Evolutionary conservation across 305 asterid genomes (phyloP), one percentile per base, ranked within the genome.

Genomic region (Withania somnifera): DNA sequence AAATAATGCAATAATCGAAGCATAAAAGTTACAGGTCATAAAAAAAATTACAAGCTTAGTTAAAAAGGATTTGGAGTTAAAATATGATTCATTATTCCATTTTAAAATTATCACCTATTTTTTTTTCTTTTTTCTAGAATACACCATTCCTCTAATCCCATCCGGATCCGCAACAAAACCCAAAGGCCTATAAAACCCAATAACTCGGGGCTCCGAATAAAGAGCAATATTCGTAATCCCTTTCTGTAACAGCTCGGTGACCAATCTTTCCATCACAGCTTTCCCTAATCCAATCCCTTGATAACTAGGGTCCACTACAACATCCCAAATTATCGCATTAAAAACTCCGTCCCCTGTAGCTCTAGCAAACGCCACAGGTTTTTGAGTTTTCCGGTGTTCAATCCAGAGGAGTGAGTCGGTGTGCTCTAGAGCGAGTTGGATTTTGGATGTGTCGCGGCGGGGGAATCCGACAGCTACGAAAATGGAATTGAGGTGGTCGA

Each of bases 311-410:
- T 95, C 98, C 84, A 95, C 99, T 34, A 93, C 98, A 77, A 95
- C 99, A 28, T 95, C 99, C 99, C 99, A 95, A 40, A 95, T 92
- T 2, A 95, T 95, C 7, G 97, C 90, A 83, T 95, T 93, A 71
- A 95, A 94, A 61, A 94, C 98, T 0, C 99, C 97, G 83, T 95
- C 98, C 3, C 97, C 99, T 3, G 99, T 95, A 32, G 97, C 99
- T 73, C 99, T 87, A 3, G 99, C 99, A 78, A 95, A 95, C 85
- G 99, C 99, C 87, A 95, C 98, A 7, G 94, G 97, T 85, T 86
- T 81, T n/a, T 84, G 82, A 5, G 93, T 91, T 78, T 88, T 90
- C 86, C 88, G 90, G 92, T 92, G 77, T 83, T 95, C 92, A 28
- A 93, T 78, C 98, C 99, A 95, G 61, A 92, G 53, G 84, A 95